A percentile compares a stretch with the other conserved stretches of the same genome.
Evolutionary conservation across 2,329 filamentous ascomycete species (phyloP).

Genomic region (Venturia asperata): DNA sequence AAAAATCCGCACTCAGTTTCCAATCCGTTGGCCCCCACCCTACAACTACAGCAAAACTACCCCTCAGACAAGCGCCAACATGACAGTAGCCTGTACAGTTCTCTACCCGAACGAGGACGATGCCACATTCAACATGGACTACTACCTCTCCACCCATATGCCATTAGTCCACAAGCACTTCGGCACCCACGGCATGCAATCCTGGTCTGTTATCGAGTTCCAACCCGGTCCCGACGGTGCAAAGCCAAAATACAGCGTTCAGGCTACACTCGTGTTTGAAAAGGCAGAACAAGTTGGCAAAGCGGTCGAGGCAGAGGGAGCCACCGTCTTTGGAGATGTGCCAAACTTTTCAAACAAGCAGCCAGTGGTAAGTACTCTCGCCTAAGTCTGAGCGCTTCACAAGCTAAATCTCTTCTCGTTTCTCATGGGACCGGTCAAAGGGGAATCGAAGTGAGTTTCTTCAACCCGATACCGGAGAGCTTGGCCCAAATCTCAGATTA

Average conservation of each 20-base stretch:
- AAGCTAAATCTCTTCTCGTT: neutral
- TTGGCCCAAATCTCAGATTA: neutral
- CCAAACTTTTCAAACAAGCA: conserved; percentile 16
- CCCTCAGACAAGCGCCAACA: neutral
- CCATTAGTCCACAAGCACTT: conserved; percentile 15
- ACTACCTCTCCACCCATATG: conserved; percentile 17
- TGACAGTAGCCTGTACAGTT: conserved; percentile 11
- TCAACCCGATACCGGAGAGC: conserved; percentile 20
- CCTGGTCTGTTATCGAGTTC: neutral
- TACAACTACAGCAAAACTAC: neutral
- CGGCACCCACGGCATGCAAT: conserved; percentile 3
- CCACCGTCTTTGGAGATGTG: conserved; percentile 15
- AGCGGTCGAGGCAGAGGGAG: conserved; percentile 10
- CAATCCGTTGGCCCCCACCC: neutral
- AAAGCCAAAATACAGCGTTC: conserved; percentile 11
- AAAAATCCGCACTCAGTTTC: neutral
- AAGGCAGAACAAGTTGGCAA: conserved; percentile 10
- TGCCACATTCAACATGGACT: conserved; percentile 13
- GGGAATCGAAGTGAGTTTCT: conserved; percentile 28
- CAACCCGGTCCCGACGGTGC: neutral
- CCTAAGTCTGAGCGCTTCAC: neutral
- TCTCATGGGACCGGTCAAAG: conserved; percentile 14
- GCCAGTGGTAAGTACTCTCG: neutral
- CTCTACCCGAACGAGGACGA: conserved; percentile 11
- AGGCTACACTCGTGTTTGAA: conserved; percentile 16